Evolutionary conservation across 176 grass and related monocot species (phyloP).

Genomic region (Triticum monococcum): DNA sequence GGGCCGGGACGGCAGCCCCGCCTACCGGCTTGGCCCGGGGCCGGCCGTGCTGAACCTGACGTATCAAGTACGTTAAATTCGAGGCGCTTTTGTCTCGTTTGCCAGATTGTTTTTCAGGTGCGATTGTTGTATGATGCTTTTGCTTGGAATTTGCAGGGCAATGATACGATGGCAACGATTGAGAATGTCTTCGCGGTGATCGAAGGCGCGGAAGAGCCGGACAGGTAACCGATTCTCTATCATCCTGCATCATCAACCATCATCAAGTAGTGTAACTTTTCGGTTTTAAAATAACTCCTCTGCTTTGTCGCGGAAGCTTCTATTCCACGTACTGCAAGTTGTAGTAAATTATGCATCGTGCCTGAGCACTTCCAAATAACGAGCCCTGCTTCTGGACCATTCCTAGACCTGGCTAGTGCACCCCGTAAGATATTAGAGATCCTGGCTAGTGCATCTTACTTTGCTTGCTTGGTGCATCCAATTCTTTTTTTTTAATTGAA

Average conservation of each 20-base stretch:
- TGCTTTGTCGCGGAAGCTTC: background rate
- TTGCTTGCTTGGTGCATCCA: background rate
- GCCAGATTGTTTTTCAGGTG: background rate
- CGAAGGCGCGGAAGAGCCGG: slow-evolving; percentile 83
- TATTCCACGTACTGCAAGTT: background rate
- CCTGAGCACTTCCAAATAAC: background rate
- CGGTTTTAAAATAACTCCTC: background rate
- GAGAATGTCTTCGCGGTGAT: slow-evolving; percentile 90
- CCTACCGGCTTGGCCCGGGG: slow-evolving; percentile 75
- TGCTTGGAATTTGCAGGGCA: slow-evolving; percentile 44
- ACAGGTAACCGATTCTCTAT: slow-evolving; percentile 41
- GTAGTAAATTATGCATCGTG: background rate
- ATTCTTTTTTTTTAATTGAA: background rate
- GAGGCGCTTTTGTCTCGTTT: background rate
- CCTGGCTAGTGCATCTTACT: background rate
- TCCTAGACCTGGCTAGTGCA: background rate
- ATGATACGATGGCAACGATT: slow-evolving; percentile 70
- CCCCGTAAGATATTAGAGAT: background rate
- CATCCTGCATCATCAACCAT: background rate
- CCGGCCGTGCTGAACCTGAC: slow-evolving; percentile 74
- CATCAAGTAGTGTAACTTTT: too few species aligned
- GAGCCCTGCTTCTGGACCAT: background rate
- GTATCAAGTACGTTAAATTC: slow-evolving; percentile 42
- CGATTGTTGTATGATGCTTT: too few species aligned
- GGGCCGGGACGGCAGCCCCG: slow-evolving; percentile 53